Evolutionary conservation across 139 green algal species (phyloP), one percentile per base, ranked within the genome.

Genomic region (Diplosphaera chodatii): DNA sequence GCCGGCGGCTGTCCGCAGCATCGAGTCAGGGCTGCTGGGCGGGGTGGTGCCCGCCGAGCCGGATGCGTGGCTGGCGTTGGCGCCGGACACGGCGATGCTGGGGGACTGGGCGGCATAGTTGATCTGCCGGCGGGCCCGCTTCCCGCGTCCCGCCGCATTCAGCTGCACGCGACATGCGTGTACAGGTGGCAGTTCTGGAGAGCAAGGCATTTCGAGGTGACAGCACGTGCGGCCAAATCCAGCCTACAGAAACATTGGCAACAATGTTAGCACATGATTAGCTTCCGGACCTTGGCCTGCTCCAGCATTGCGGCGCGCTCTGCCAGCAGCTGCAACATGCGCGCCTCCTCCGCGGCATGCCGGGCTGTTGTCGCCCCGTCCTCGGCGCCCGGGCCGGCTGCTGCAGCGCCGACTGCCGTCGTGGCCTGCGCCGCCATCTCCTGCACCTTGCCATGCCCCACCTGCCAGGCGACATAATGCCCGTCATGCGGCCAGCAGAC

Each of bases 331-430:
- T 59, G 48, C 48, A 59, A 18, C 48, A 59, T 59, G 48, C 48
- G 48, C 48, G 48, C 48, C 48, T 59, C 48, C 48, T 59, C 48
- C 48, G 18, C 16, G 3, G 48, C 48, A 18, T 59, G 13, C 13
- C 18, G 48, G 13, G 48, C 48, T 18, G 48, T 18, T 18, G 48
- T 18, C 48, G 8, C 37, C 8, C 37, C 37, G 10, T 48, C 48
- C 48, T 10, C 48, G 13, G 48, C 13, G 13, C 4, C 48, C 48
- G n/a, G n/a, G 16, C 16, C 48, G 1, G 8, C 28, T 21, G 25
- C 25, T 18, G 33, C 29, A 23, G 4, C 33, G n/a, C 34, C 15
- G 0, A 71, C 80, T 16, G 83, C 83, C 32, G 82, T 22, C 5
- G 55, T 18, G 3, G 48, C 48, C 48, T n/a, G n/a, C n/a, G n/a